Percentiles rank a stretch among this genome's conserved stretches.
Evolutionary conservation across 2,329 filamentous ascomycete species (phyloP).

Genomic region (Penicillium concentricum): DNA sequence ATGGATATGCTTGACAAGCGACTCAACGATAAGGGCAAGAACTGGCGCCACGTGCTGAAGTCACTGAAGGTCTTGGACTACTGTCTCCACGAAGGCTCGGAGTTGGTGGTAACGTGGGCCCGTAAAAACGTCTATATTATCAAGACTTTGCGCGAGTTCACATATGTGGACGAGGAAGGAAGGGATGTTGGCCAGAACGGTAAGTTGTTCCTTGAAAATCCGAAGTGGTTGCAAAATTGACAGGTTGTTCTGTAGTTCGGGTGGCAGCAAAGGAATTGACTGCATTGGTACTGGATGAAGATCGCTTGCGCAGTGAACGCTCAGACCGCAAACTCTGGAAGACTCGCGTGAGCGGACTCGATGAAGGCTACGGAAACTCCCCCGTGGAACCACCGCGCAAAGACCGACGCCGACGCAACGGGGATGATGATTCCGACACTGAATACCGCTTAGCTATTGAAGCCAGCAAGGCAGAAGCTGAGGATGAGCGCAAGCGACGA

Average conservation of each 20-base stretch:
- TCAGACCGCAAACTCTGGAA: slow-evolving; percentile 95
- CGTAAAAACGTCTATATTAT: slow-evolving; percentile 98
- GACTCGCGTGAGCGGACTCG: slow-evolving; percentile 87
- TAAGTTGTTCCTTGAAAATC: slow-evolving; percentile 46
- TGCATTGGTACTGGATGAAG: slow-evolving; percentile 86
- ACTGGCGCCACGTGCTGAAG: slow-evolving; percentile 97
- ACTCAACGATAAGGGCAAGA: slow-evolving; percentile 98
- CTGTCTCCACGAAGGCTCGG: slow-evolving; percentile 94
- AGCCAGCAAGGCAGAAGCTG: slow-evolving; percentile 91
- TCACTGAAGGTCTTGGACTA: slow-evolving; percentile 97
- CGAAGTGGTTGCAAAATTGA: not conserved
- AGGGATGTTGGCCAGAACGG: slow-evolving; percentile 95
- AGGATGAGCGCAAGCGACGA: slow-evolving; percentile 80
- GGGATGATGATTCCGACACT: slow-evolving; percentile 75
- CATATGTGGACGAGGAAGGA: slow-evolving; percentile 93
- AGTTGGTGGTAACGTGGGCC: slow-evolving; percentile 95
- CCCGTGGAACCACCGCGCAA: slow-evolving; percentile 43
- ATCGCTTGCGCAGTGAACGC: slow-evolving; percentile 83
- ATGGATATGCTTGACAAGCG: slow-evolving; percentile 99
- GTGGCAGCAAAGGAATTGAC: slow-evolving; percentile 96
- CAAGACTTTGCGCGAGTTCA: slow-evolving; percentile 95
- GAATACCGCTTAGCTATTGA: slow-evolving; percentile 90
- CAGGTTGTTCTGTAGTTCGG: slow-evolving; percentile 62
- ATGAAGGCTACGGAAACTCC: slow-evolving; percentile 62
- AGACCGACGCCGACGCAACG: slow-evolving; percentile 51